These are phyloP conservation scores for Rosellinia necatrix DNA, from an alignment of 2,329 filamentous ascomycete genomes.

Conservation along the genomic window DNA sequence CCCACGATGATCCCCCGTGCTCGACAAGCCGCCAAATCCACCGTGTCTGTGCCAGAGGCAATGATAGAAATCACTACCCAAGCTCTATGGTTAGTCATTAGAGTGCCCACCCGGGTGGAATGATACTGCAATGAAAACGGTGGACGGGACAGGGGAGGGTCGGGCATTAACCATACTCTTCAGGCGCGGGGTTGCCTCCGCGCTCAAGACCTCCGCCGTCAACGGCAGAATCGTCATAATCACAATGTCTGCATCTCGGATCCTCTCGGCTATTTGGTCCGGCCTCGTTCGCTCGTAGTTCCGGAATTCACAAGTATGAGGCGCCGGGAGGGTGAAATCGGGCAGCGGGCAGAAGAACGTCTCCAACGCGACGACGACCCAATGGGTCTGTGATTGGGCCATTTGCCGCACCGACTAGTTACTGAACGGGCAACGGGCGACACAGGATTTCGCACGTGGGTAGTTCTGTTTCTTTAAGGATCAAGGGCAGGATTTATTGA, in stretches of 20 bases:
- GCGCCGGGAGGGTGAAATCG: conserved; percentile 35
- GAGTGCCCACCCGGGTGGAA: conserved; percentile 20
- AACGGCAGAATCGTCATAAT: conserved; percentile 43
- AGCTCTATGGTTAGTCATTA: not conserved
- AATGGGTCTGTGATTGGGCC: conserved; percentile 32
- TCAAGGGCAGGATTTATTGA: not conserved
- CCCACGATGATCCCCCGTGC: conserved; percentile 41
- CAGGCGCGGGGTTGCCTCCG: conserved; percentile 37
- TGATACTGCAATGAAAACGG: conserved; percentile 18
- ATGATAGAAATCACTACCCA: conserved; percentile 40
- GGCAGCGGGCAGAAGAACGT: conserved; percentile 40
- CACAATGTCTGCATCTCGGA: conserved; percentile 44
- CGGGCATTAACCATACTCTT: conserved; percentile 26
- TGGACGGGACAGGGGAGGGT: no score
- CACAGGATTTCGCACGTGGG: not conserved
- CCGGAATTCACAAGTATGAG: conserved; percentile 40
- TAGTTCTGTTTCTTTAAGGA: not conserved
- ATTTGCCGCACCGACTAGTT: not conserved
- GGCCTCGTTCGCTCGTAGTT: conserved; percentile 35
- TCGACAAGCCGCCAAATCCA: conserved; percentile 44
- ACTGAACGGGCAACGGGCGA: not conserved
- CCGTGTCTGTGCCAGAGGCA: conserved; percentile 45
- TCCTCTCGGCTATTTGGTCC: conserved; percentile 38
- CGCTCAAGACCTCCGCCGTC: conserved; percentile 33
- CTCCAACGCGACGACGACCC: conserved; percentile 43